These are phyloP conservation scores for Tolypocladium inflatum DNA, from an alignment of 2,329 filamentous ascomycete species.

Conservation along the genomic window DNA sequence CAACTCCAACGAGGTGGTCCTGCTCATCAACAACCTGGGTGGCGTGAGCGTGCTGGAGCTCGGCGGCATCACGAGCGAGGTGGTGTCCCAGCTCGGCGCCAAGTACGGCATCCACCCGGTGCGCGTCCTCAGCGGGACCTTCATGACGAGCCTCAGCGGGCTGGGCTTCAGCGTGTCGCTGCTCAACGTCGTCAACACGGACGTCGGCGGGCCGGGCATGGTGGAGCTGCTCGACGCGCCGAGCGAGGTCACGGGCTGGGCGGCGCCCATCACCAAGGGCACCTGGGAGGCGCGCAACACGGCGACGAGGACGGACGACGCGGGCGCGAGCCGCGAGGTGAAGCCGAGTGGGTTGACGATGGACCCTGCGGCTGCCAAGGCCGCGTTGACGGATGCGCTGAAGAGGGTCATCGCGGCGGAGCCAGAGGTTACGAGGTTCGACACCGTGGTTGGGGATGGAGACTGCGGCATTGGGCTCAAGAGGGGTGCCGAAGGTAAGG, in stretches of 20 bases:
- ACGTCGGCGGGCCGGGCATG: constrained; percentile 51
- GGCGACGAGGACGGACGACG: constrained; percentile 32
- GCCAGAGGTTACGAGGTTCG: constrained; percentile 62
- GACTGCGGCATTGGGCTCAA: constrained; percentile 84
- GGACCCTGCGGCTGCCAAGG: constrained; percentile 39
- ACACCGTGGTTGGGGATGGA: constrained; percentile 81
- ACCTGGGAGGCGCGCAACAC: constrained; percentile 53
- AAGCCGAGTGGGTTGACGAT: constrained; percentile 40
- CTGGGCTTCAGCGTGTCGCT: constrained; percentile 66
- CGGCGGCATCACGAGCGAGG: constrained; percentile 61
- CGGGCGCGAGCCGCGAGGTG: constrained; percentile 18
- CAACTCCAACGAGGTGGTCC: constrained; percentile 52
- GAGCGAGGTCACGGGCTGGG: constrained; percentile 61
- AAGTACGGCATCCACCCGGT: constrained; percentile 52
- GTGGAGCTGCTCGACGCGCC: constrained; percentile 62
- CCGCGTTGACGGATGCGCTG: constrained; percentile 46
- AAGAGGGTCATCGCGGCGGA: constrained; percentile 56
- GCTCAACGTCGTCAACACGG: constrained; percentile 51
- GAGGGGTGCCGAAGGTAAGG: constrained; percentile 67
- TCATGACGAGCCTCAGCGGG: constrained; percentile 72
- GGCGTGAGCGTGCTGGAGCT: constrained; percentile 65
- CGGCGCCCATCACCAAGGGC: constrained; percentile 48
- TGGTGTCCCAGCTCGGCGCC: constrained; percentile 50
- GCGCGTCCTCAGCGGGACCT: constrained; percentile 58
- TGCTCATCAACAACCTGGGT: constrained; percentile 69